A percentile compares a stretch with the other conserved stretches of the same genome.
Evolutionary conservation across 176 grass and related monocot species (phyloP).

Genomic region (Oryza officinalis): DNA sequence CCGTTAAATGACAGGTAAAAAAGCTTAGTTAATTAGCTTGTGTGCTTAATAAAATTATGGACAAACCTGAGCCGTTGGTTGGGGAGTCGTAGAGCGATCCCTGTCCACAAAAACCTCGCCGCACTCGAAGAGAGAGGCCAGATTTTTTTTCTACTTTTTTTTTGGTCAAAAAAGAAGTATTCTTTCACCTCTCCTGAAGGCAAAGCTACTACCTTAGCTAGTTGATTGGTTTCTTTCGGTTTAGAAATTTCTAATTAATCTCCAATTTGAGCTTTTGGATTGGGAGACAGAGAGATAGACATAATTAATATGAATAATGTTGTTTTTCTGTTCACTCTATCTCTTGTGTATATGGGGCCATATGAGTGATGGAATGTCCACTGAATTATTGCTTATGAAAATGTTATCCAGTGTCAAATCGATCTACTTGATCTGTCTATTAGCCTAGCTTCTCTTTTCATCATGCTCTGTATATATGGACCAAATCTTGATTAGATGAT

Average conservation of each 20-base stretch:
- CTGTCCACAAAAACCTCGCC: slow-evolving; percentile 62
- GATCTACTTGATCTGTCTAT: neutral
- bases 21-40: neutral
- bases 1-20: neutral
- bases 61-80: slow-evolving; percentile 34
- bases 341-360: neutral
- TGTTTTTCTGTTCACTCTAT: neutral
- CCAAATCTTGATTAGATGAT: neutral
- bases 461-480: neutral
- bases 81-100: slow-evolving; percentile 38
- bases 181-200: slow-evolving; percentile 22
- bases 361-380: neutral
- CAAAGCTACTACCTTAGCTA: neutral
- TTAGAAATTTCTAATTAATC: neutral
- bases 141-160: neutral
- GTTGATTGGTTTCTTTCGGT: neutral
- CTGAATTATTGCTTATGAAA: slow-evolving; percentile 40
- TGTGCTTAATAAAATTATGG: neutral
- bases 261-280: neutral
- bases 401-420: slow-evolving; percentile 30
- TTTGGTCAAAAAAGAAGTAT: neutral
- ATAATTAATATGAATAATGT: neutral
- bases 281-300: neutral
- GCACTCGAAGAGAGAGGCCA: slow-evolving; percentile 31
- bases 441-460: neutral